Base-by-base conservation (phyloP, 2,329 filamentous ascomycete genomes). In the Neofusicoccum laricinum region DNA sequence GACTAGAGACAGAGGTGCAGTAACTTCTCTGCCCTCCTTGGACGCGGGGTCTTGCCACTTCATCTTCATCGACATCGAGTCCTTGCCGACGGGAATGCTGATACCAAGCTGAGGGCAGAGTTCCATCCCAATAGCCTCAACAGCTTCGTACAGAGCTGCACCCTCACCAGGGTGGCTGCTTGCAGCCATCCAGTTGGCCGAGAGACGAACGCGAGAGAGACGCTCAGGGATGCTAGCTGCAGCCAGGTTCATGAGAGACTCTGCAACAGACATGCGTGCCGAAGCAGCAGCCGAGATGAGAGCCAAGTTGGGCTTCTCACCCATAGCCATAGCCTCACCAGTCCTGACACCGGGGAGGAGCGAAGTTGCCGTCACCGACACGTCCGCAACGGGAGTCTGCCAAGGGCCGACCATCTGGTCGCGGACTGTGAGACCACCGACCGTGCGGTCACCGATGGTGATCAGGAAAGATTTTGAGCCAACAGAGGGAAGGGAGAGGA, bases 181-280 rank as follows among this genome's bases (percentile, higher is more conserved):
- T n/a, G 94, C 94, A 2, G 93, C 93, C 95, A 98, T 98, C 94
- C 94, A 99, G 80, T 99, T 98, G 57, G 94, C 94, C 2, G 93
- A 97, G 10, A 98, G 85, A 75, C 94, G 90, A 67, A 98, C 88
- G 48, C 91, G 88, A 66, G 86, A 86, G 59, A 98, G 81, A 63
- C 91, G 88, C 50, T 90, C 90, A 64, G 89, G 85, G 21, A 90
- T 79, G 74, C 90, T 84, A 19, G 89, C 91, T 63, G 95, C 95
- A 41, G 91, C 93, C 65, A 99, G 83, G 77, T 99, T 99, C 86
- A 97, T 88, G 66, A 99, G 82, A 66, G 91, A 92, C 79, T 99
- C 95, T 1, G 90, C 93, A 65, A 99, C 93, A 2, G 95, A 93
- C 95, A 99, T 99, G 61, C 93, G 88, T 15, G 95, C 93, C 19